Base-by-base conservation (phyloP, 176 grass and related monocot species). In the Puya raimondii region DNA sequence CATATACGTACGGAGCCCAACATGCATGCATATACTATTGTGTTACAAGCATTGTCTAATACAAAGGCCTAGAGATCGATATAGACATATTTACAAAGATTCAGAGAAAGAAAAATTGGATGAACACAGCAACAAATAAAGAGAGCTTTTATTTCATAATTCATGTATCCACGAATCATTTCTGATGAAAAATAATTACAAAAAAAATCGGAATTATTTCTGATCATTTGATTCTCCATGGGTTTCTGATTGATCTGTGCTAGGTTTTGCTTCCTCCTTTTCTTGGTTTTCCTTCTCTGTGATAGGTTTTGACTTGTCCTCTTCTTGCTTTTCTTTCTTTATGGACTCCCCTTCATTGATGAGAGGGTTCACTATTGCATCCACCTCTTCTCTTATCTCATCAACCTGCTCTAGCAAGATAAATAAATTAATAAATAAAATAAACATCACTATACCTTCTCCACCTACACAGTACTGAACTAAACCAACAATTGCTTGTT, bases 331-430 rank as follows among this genome's bases (percentile, higher is more conserved):
- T 12, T 67, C 63, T 48, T 65, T 67, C 63, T 84, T 66, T n/a
- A 0, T 18, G 53, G 59, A 14, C 63, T 75, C 64, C 23, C 10
- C 23, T 47, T 42, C 76, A 49, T 78, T 63, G 13, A 88, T 75
- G 64, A 88, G 78, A 54, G 86, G 86, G 49, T 81, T 70, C 12
- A 81, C 78, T 50, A 84, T 51, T 50, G 81, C 70, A 50, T 88
- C 86, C n/a, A 81, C 67, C 65, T 79, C 70, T 68, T 84, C 73
- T 68, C 63, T 74, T 81, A 88, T 72, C 74, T 81, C 86, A 22
- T 88, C 86, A 26, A 88, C 78, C 86, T 88, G 78, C 26, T 47
- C 47, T 6, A 10, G 2, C 17, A 54, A 63, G n/a, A 12, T 2
- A 78, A 1, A 6, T 42, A 42, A 42, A 42, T 42, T 42, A 42